Percentiles rank a stretch among this genome's conserved stretches.
phyloP scores from a whole-genome alignment of 352 stramenopile species.

The Aphanomyces invadans region DNA sequence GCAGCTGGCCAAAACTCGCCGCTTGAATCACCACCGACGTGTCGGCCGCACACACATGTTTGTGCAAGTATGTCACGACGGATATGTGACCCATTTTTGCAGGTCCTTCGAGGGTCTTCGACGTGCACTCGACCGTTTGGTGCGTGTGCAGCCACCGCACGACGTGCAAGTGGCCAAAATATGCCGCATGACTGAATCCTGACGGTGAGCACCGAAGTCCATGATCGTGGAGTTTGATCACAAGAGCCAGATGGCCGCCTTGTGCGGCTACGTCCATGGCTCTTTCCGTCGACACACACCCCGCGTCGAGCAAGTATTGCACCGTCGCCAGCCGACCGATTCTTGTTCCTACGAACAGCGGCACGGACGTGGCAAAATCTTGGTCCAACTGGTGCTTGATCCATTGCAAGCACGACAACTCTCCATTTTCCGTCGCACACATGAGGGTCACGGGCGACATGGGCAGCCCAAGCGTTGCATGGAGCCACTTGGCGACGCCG shows the following conservation, averaged over 20 bases:
- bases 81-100: neutral
- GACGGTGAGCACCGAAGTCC: neutral
- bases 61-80: neutral
- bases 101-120: neutral
- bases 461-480: neutral
- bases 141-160: neutral
- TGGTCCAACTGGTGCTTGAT: neutral
- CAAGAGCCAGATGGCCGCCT: neutral
- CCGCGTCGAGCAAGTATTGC: neutral
- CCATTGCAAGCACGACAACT: neutral
- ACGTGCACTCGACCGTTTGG: neutral
- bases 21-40: too few species aligned
- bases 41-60: too few species aligned
- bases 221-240: constrained; percentile 3
- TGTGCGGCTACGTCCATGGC: neutral
- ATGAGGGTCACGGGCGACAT: neutral
- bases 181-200: neutral
- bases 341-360: neutral
- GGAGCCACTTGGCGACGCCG: neutral
- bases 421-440: neutral
- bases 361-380: neutral
- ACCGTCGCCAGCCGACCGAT: neutral
- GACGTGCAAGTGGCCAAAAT: constrained; percentile 1
- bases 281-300: neutral
- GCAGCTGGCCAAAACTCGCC: too few species aligned